Conservation (phyloP, 1,284 basidiomycete genomes). For the Microbotryum intermedium region DNA sequence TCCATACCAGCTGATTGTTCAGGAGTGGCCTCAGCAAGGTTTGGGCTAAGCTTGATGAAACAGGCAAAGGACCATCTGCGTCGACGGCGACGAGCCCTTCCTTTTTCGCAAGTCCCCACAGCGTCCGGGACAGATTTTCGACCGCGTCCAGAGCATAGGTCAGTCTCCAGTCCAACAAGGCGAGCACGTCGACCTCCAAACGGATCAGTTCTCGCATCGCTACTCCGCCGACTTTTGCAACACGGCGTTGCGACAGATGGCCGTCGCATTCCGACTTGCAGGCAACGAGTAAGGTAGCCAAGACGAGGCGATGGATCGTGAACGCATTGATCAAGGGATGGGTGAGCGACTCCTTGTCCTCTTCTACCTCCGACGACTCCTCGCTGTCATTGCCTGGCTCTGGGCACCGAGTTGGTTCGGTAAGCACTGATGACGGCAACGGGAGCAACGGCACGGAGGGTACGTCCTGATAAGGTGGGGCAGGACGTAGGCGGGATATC, state of each 20-base stretch:
- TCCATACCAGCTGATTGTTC: no score
- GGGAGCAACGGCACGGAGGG: constrained; percentile 1
- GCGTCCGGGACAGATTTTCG: neutral
- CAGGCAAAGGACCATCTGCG: no score
- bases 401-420: neutral
- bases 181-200: constrained; percentile 25
- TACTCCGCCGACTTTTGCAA: constrained; percentile 29
- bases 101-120: neutral
- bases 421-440: no score
- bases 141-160: constrained; percentile 14
- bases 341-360: no score
- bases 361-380: no score
- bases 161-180: constrained; percentile 20
- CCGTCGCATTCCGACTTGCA: constrained; percentile 27
- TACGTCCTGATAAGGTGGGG: neutral
- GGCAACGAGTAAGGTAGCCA: constrained; percentile 25
- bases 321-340: constrained; percentile 22
- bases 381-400: no score
- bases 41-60: no score
- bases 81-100: neutral
- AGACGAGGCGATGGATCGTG: constrained; percentile 30
- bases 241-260: constrained; percentile 13
- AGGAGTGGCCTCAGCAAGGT: no score
- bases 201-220: constrained; percentile 17
- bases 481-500: constrained; percentile 10